These are phyloP conservation scores for Lepidium campestre DNA, from an alignment of 441 rosid species.

Conservation along the genomic window DNA sequence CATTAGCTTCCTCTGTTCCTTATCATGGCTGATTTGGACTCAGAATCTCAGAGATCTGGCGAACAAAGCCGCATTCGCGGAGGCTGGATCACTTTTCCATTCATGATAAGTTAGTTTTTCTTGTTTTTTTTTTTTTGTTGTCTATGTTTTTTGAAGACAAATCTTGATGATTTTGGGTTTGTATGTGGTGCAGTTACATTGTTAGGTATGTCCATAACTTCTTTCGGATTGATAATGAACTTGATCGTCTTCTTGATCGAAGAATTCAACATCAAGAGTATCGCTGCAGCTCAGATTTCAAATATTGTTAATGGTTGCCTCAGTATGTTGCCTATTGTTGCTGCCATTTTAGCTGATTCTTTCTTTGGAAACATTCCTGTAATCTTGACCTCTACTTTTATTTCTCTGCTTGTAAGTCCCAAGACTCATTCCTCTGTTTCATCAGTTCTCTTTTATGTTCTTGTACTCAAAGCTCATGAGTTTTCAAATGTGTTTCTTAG, in stretches of 20 bases:
- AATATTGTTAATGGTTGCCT: slow-evolving; percentile 31
- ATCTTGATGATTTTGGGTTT: background rate
- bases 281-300: slow-evolving; percentile 33
- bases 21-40: background rate
- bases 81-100: slow-evolving; percentile 45
- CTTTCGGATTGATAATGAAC: slow-evolving; percentile 31
- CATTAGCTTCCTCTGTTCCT: background rate
- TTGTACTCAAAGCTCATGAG: slow-evolving; percentile 8
- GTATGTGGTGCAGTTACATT: background rate
- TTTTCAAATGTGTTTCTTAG: slow-evolving; percentile 12
- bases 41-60: slow-evolving; percentile 5
- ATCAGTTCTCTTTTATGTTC: background rate
- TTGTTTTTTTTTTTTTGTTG: background rate
- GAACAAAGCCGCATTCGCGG: slow-evolving; percentile 9
- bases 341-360: slow-evolving; percentile 37
- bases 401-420: slow-evolving; percentile 23
- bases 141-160: background rate
- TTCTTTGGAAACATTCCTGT: slow-evolving; percentile 25
- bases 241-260: slow-evolving; percentile 38
- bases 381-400: slow-evolving; percentile 21
- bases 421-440: background rate
- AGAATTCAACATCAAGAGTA: slow-evolving; percentile 32
- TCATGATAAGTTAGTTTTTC: slow-evolving; percentile 22
- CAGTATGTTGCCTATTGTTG: slow-evolving; percentile 26
- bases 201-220: slow-evolving; percentile 8